A percentile compares a stretch with the other conserved stretches of the same genome.
These are phyloP conservation scores for Favolaschia claudopus DNA, from an alignment of 768 basidiomycete species.

Conservation along the genomic window DNA sequence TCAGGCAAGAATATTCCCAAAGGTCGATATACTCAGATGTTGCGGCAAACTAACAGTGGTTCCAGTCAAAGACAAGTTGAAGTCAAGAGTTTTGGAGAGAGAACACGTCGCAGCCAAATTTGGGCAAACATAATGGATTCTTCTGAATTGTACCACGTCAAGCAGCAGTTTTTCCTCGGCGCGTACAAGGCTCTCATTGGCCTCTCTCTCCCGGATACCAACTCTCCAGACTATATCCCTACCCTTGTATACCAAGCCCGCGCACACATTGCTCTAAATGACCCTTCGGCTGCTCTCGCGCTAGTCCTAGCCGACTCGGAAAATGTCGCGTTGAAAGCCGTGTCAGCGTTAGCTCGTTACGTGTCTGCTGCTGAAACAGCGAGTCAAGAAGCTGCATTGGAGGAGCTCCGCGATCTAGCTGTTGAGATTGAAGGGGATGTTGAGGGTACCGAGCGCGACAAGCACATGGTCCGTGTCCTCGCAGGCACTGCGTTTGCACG, in stretches of 20 bases:
- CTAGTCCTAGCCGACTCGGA: conserved; percentile 66
- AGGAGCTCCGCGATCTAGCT: conserved; percentile 84
- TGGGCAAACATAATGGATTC: conserved; percentile 51
- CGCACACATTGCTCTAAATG: conserved; percentile 74
- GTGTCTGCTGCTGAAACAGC: conserved; percentile 52
- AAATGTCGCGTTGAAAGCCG: conserved; percentile 74
- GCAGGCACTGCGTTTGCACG: conserved; percentile 88
- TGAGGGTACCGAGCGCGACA: conserved; percentile 72
- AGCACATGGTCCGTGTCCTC: conserved; percentile 75
- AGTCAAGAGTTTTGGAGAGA: not conserved
- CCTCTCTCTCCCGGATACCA: conserved; percentile 62
- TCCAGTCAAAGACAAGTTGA: not conserved
- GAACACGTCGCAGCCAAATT: not conserved
- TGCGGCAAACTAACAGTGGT: conserved; percentile 5
- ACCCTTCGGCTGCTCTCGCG: conserved; percentile 61
- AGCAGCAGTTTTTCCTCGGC: conserved; percentile 80
- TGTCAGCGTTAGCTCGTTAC: conserved; percentile 77
- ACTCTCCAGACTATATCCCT: conserved; percentile 69
- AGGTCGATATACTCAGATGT: too few species aligned
- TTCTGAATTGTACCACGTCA: conserved; percentile 70
- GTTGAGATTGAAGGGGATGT: conserved; percentile 86
- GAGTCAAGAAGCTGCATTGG: conserved; percentile 67
- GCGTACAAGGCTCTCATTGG: conserved; percentile 72
- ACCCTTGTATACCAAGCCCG: conserved; percentile 82
- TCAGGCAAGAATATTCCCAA: too few species aligned